These are phyloP conservation scores for Colletotrichum tropicale DNA, from an alignment of 2,329 filamentous ascomycete genomes.

Conservation along the genomic window DNA sequence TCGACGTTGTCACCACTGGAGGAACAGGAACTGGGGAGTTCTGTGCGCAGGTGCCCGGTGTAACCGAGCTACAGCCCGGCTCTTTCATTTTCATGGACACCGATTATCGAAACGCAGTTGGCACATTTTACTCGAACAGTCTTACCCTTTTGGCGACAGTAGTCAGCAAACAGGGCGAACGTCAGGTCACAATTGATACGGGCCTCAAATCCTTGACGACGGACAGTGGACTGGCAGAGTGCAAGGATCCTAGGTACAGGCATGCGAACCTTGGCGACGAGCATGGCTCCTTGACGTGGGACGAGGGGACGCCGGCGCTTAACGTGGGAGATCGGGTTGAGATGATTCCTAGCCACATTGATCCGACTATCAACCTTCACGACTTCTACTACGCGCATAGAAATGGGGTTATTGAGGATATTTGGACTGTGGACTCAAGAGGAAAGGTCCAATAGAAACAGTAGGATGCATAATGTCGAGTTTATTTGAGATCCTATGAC, in stretches of 20 bases:
- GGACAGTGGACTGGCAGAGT: conserved; percentile 55
- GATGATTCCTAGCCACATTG: conserved; percentile 60
- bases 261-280: conserved; percentile 53
- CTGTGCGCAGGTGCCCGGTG: conserved; percentile 51
- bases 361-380: conserved; percentile 57
- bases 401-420: conserved; percentile 51
- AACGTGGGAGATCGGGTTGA: conserved; percentile 51
- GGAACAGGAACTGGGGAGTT: conserved; percentile 59
- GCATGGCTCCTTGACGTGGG: conserved; percentile 52
- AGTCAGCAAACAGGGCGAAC: conserved; percentile 48
- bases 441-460: conserved; percentile 51
- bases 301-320: conserved; percentile 40
- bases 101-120: conserved; percentile 58
- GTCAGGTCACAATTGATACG: conserved; percentile 50
- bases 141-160: conserved; percentile 53
- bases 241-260: conserved; percentile 44
- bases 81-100: conserved; percentile 64
- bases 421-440: conserved; percentile 55
- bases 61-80: conserved; percentile 59
- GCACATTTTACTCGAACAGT: conserved; percentile 51
- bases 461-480: not conserved
- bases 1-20: conserved; percentile 55
- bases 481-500: not conserved
- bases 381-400: conserved; percentile 55
- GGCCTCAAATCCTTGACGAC: conserved; percentile 54